Evolutionary conservation across 371 early-diverging fungal species (phyloP).

Genomic region (Circinella minor): DNA sequence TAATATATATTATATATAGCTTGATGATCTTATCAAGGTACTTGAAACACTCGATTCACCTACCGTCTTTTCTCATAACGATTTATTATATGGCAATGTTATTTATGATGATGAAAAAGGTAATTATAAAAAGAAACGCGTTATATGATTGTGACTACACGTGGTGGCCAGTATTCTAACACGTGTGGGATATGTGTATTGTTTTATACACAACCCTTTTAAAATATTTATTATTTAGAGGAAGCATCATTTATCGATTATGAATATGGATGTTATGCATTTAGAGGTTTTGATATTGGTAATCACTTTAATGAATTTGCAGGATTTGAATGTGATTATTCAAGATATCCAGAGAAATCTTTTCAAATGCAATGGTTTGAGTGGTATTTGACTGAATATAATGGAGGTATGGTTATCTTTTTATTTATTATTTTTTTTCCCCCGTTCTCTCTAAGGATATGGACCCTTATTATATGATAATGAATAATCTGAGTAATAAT

Average conservation of each 20-base stretch:
- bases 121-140: constrained; percentile 17
- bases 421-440: too few species aligned
- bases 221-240: constrained; percentile 12
- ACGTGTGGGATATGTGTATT: constrained; percentile 7
- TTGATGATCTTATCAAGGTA: constrained; percentile 55
- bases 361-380: constrained; percentile 79
- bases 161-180: constrained; percentile 9
- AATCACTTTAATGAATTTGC: constrained; percentile 96
- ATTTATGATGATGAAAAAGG: constrained; percentile 73
- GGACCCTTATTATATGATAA: too few species aligned
- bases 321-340: constrained; percentile 94
- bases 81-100: constrained; percentile 88
- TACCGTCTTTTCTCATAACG: constrained; percentile 92
- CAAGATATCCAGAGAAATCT: constrained; percentile 75
- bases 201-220: too few species aligned
- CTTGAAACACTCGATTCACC: constrained; percentile 73
- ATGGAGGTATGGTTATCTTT: constrained; percentile 31
- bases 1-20: constrained; percentile 25
- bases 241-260: constrained; percentile 88
- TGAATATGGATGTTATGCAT: constrained; percentile 89
- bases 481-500: too few species aligned
- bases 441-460: too few species aligned
- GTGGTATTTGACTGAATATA: constrained; percentile 52
- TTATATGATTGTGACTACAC: constrained; percentile 12
- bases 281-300: constrained; percentile 92